phyloP scores from a whole-genome alignment of 2,329 filamentous ascomycete genomes.

The Curvularia spicifera region DNA sequence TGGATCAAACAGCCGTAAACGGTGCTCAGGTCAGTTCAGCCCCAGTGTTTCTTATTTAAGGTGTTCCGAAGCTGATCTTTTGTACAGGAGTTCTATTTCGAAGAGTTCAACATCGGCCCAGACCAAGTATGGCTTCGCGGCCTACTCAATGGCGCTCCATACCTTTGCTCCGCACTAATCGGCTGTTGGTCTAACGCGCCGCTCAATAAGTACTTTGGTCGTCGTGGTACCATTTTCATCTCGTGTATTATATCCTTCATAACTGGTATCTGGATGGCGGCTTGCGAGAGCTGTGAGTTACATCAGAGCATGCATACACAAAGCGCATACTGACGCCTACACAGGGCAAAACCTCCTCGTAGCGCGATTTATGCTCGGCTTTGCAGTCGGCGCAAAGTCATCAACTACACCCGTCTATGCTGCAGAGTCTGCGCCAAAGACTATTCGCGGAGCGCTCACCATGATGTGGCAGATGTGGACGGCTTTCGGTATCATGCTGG shows the following conservation, averaged over 20 bases:
- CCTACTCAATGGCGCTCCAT: constrained; percentile 38
- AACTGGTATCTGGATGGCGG: constrained; percentile 44
- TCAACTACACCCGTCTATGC: constrained; percentile 56
- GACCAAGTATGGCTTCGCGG: constrained; percentile 38
- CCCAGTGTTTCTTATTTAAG: too few species aligned
- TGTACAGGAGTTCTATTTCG: constrained; percentile 37
- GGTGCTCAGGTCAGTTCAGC: constrained; percentile 34
- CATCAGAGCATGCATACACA: background rate
- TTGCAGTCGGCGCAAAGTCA: constrained; percentile 44
- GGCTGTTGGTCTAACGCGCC: constrained; percentile 46
- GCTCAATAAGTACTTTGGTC: constrained; percentile 40
- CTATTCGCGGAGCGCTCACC: constrained; percentile 57
- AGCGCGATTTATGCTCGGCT: constrained; percentile 42
- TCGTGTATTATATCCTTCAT: constrained; percentile 44
- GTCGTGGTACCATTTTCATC: constrained; percentile 44
- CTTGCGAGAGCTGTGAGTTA: constrained; percentile 32
- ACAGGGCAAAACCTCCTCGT: constrained; percentile 39
- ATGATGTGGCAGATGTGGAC: constrained; percentile 61
- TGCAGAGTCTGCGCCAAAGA: constrained; percentile 57
- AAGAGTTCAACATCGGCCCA: constrained; percentile 35
- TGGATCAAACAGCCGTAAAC: constrained; percentile 46
- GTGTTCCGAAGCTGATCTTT: background rate
- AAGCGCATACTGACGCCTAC: background rate
- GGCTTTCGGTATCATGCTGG: constrained; percentile 44
- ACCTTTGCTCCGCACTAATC: constrained; percentile 51